Evolutionary conservation across 2,329 filamentous ascomycete species (phyloP).

Genomic region (Albophoma yamanashiensis): DNA sequence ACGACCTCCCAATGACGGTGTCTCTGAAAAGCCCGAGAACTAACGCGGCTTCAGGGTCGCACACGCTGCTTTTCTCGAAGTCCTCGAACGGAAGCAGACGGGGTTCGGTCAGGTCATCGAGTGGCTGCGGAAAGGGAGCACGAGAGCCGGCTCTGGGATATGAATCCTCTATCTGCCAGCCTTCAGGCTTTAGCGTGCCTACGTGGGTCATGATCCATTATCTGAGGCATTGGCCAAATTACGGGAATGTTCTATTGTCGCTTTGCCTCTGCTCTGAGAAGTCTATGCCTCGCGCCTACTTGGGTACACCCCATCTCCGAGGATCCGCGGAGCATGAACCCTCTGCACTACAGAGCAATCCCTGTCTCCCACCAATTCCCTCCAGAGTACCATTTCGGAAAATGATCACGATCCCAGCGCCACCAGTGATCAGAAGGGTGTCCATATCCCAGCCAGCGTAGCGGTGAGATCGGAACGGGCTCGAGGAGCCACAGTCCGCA

Average conservation of each 20-base stretch:
- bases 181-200: not conserved
- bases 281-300: not conserved
- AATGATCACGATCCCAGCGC: slow-evolving; percentile 49
- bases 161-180: not conserved
- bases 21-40: not conserved
- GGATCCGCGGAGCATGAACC: not conserved
- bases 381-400: slow-evolving; percentile 47
- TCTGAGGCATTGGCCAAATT: not conserved
- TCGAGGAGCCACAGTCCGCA: slow-evolving; percentile 73
- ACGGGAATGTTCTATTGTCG: not conserved
- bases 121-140: slow-evolving; percentile 51
- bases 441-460: slow-evolving; percentile 58
- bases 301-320: not conserved
- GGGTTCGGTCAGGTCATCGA: slow-evolving; percentile 50
- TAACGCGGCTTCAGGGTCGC: slow-evolving; percentile 41
- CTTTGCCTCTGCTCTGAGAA: not conserved
- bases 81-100: slow-evolving; percentile 63
- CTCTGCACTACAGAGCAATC: slow-evolving; percentile 15
- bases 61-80: slow-evolving; percentile 56
- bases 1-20: slow-evolving; percentile 18
- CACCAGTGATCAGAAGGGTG: slow-evolving; percentile 50
- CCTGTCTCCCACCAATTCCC: slow-evolving; percentile 49
- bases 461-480: slow-evolving; percentile 63
- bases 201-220: not conserved
- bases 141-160: slow-evolving; percentile 9